Evolutionary conservation across 129 eudicot genomes (phyloP), one percentile per base, ranked within the genome.

Genomic region (Chrysanthemum makinoi): DNA sequence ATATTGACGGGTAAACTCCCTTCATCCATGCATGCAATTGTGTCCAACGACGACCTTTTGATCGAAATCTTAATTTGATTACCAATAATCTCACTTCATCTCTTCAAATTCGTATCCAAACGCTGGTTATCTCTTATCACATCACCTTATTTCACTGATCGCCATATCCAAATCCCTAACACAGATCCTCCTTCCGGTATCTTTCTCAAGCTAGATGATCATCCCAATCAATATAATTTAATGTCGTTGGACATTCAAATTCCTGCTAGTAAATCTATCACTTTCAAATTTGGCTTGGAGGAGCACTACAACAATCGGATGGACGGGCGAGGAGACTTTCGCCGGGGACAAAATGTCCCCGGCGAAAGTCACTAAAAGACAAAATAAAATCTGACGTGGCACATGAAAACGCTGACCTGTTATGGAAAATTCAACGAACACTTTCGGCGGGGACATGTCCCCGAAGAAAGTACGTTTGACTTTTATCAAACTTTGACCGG

Each of bases 11-110:
- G 17, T 52, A 52, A 52, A 3, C 15, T 11, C 57, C 4, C 16
- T 14, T 52, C 57, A 14, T 52, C 57, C 6, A 16, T 16, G 17
- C 17, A 52, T 52, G 57, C 57, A 14, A 18, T 52, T 6, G 57
- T 52, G 7, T 52, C 57, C 57, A 14, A 52, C 18, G 57, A 52
- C 57, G 57, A 52, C 57, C 57, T 52, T 52, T 52, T 52, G 57
- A 52, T 52, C 18, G 57, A 52, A 52, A 52, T 52, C 3, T 52
- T 52, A 52, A 4, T 52, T 6, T 6, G 57, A 52, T 52, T 52
- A 52, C 57, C 57, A 4, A 16, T 52, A 11, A 3, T 51, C 15
- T 12, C 56, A 51, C 56, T 51, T n/a, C 15, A n/a, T 51, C 56
- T 51, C 15, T 10, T 51, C 56, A 51, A 51, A 51, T 11, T 51